Percentiles rank a stretch among this genome's conserved stretches.
These are phyloP conservation scores for Diaporthe sp. DNA, from an alignment of 2,329 filamentous ascomycete genomes.

Conservation along the genomic window DNA sequence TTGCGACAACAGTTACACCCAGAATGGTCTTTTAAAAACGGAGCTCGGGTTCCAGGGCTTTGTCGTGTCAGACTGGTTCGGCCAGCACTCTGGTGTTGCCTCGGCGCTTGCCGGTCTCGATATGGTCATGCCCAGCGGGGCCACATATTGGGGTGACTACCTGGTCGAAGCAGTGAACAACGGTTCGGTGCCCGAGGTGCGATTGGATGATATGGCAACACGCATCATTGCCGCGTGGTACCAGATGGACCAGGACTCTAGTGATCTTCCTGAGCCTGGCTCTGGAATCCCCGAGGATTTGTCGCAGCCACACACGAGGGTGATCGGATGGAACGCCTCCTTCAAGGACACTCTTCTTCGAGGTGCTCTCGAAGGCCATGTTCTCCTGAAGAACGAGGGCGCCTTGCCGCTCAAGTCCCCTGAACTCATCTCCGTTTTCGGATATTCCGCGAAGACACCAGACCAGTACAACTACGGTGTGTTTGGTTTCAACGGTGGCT, in stretches of 20 bases:
- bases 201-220: slow-evolving; percentile 70
- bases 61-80: slow-evolving; percentile 74
- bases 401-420: slow-evolving; percentile 68
- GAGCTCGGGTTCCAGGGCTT: slow-evolving; percentile 73
- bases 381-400: slow-evolving; percentile 74
- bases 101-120: slow-evolving; percentile 77
- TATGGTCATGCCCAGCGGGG: slow-evolving; percentile 75
- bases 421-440: slow-evolving; percentile 69
- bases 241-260: slow-evolving; percentile 64
- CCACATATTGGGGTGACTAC: slow-evolving; percentile 63
- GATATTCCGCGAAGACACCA: slow-evolving; percentile 69
- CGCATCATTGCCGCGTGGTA: slow-evolving; percentile 68
- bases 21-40: slow-evolving; percentile 75
- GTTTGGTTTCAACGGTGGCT: slow-evolving; percentile 56
- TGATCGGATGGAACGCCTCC: slow-evolving; percentile 68
- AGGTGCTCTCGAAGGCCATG: slow-evolving; percentile 73
- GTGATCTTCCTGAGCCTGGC: slow-evolving; percentile 61
- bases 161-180: slow-evolving; percentile 72
- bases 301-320: slow-evolving; percentile 62
- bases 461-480: slow-evolving; percentile 58
- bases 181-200: slow-evolving; percentile 67
- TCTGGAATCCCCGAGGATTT: slow-evolving; percentile 67
- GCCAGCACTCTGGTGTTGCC: slow-evolving; percentile 74
- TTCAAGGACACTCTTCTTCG: slow-evolving; percentile 60
- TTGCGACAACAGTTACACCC: slow-evolving; percentile 75